Conservation (phyloP, 139 green algal species). For the Haematococcus lacustris region DNA sequence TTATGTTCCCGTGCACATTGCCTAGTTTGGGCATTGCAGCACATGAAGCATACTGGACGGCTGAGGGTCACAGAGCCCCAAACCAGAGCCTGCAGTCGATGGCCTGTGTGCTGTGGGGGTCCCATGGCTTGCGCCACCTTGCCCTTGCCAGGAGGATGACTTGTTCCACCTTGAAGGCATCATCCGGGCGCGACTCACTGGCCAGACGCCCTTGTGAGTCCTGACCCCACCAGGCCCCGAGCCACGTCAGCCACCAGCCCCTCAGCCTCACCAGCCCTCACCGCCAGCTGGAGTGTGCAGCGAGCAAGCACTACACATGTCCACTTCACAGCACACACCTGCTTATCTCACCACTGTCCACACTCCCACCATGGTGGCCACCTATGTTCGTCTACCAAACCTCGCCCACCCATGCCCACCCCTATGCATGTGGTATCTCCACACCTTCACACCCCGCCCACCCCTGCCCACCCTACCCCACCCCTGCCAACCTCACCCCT, state of each 20-base stretch:
- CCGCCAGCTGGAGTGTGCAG: neutral
- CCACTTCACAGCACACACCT: neutral
- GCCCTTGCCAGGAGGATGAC: constrained; percentile 25
- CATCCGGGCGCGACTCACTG: constrained; percentile 22
- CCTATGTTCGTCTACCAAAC: neutral
- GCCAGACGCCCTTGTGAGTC: constrained; percentile 8
- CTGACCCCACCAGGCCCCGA: neutral
- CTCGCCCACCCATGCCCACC: neutral
- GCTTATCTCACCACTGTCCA: neutral
- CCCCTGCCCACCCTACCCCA: neutral
- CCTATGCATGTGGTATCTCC: neutral
- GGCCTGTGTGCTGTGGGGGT: neutral
- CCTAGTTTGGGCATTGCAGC: neutral
- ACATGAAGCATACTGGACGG: neutral
- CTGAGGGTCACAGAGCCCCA: neutral
- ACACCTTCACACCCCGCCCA: neutral
- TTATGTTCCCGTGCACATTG: neutral
- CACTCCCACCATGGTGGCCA: neutral
- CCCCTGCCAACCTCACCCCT: neutral
- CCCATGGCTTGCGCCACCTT: neutral
- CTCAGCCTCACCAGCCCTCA: neutral
- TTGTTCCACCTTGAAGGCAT: constrained; percentile 14
- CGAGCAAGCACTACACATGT: neutral
- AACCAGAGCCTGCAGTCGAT: neutral
- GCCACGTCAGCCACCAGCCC: neutral